Evolutionary conservation across 2,329 filamentous ascomycete genomes (phyloP), one percentile per base, ranked within the genome.

Genomic region (Alternaria postmessia): DNA sequence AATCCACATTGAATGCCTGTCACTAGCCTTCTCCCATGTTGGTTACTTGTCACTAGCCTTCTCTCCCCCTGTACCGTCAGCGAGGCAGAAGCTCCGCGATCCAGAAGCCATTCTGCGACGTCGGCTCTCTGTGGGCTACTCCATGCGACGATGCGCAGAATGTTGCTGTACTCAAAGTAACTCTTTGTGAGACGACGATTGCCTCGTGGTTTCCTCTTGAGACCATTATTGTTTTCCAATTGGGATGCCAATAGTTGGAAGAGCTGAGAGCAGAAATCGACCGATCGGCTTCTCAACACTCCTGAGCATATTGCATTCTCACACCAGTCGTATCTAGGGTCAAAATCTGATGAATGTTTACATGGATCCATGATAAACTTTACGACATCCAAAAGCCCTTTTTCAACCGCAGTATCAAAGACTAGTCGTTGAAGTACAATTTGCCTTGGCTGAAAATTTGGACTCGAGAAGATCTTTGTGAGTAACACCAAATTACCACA

Each of bases 101-200:
- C 36, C 16, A 57, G 34, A 30, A 52, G 43, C 22, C 43, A 26
- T 36, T 51, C 39, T 32, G 42, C 55, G 4, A 62, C 44, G 11
- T 59, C 59, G 4, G 24, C 46, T 46, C 59, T 51, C 22, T 58
- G 46, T 12, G 55, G 54, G 22, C 32, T 48, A 7, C n/a, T 16
- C 4, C 1, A 24, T 49, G 44, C 43, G 18, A 54, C 44, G 14
- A 55, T 32, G n/a, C 30, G 3, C 5, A 62, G 20, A 14, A 61
- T 20, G 7, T 42, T 12, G 41, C 47, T 26, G 28, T 39, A 20
- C 14, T n/a, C 18, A 34, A 32, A n/a, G 11, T n/a, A 1, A 0
- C 3, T 12, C n/a, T 12, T 20, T 22, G 8, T 12, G 28, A 32
- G 11, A 36, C 14, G 32, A 16, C 32, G 14, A 6, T 12, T n/a